phyloP scores from a whole-genome alignment of 768 basidiomycete genomes.

The Hericium alpestre region DNA sequence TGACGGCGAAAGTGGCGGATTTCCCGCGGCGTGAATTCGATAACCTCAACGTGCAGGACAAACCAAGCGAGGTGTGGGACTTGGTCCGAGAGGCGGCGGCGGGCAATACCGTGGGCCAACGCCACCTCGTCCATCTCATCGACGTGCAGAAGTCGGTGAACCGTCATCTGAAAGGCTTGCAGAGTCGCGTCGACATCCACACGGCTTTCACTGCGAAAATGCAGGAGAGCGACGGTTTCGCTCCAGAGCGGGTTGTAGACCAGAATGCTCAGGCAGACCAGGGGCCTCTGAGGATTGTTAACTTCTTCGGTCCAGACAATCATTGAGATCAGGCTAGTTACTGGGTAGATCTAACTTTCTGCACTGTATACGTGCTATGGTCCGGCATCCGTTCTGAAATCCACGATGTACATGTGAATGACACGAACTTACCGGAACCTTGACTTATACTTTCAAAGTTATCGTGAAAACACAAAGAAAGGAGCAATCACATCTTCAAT shows the following conservation, averaged over 20 bases:
- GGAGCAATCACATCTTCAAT: no score
- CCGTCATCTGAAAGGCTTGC: neutral
- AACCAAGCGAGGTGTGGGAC: neutral
- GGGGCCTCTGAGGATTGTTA: neutral
- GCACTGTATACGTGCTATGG: no score
- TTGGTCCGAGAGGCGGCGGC: neutral
- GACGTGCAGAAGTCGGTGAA: conserved; percentile 8
- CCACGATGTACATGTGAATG: no score
- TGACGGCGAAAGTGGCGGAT: neutral
- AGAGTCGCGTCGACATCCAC: neutral
- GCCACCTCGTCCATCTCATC: conserved; percentile 7
- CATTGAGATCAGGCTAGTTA: neutral
- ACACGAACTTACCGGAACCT: no score
- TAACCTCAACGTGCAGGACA: neutral
- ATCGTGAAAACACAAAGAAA: no score
- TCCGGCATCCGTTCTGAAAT: no score
- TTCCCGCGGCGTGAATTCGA: neutral
- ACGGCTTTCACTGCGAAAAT: neutral
- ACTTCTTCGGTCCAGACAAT: neutral
- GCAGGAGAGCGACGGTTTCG: neutral
- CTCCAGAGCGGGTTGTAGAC: neutral
- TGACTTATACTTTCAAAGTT: no score
- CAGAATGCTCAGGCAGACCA: neutral
- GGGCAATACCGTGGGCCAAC: neutral
- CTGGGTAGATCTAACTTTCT: no score